phyloP scores from a whole-genome alignment of 2,329 filamentous ascomycete species.

The Calonectria pauciramosa region DNA sequence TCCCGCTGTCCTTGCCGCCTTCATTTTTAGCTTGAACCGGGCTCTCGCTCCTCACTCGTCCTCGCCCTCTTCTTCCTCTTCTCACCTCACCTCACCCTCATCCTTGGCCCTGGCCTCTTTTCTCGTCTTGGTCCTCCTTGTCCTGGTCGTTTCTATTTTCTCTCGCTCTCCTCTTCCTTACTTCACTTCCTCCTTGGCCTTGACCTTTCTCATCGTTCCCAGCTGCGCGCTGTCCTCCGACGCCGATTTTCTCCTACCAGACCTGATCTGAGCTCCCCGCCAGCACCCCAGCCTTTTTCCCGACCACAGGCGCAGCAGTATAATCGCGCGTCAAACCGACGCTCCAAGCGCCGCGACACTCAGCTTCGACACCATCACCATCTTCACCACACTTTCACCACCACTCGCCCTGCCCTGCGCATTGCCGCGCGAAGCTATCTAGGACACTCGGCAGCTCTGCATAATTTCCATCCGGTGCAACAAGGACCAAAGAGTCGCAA shows the following conservation, averaged over 20 bases:
- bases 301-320: conserved; percentile 46
- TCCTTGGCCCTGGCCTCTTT: conserved; percentile 39
- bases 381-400: conserved; percentile 24
- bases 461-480: conserved; percentile 11
- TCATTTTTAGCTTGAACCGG: conserved; percentile 41
- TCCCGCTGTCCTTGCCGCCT: conserved; percentile 40
- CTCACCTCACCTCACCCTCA: conserved; percentile 33
- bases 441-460: conserved; percentile 26
- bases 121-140: conserved; percentile 32
- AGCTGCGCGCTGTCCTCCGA: conserved; percentile 14
- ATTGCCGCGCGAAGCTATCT: conserved; percentile 25
- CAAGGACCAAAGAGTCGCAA: conserved; percentile 4
- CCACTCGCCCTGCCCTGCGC: conserved; percentile 8
- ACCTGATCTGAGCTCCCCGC: conserved; percentile 47
- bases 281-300: conserved; percentile 40
- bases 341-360: conserved; percentile 48
- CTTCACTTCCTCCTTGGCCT: conserved; percentile 26
- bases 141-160: conserved; percentile 16
- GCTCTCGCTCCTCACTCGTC: conserved; percentile 33
- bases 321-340: conserved; percentile 51
- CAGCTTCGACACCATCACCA: conserved; percentile 32
- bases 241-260: conserved; percentile 33
- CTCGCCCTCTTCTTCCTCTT: conserved; percentile 30
- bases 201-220: conserved; percentile 20
- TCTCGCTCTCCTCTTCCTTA: conserved; percentile 26